Evolutionary conservation across 495 filamentous ascomycete genomes (phyloP), one percentile per base, ranked within the genome.

Genomic region (Peziza echinospora): DNA sequence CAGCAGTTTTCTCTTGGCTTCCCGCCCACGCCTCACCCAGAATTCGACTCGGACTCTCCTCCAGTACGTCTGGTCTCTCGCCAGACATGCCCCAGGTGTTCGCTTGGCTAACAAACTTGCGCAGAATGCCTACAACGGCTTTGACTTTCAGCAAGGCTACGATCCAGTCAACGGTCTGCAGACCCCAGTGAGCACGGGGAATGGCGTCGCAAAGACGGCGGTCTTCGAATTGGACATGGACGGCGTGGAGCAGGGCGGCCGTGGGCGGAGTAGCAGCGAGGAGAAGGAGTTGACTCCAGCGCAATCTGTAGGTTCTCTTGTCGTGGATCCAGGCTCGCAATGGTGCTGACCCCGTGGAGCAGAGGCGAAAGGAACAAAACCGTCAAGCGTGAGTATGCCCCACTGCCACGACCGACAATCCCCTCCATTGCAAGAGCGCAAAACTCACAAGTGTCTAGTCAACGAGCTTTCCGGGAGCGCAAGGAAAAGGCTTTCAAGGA

Each of bases 381-480:
- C 70, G 89, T 60, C 85, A 86, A 63, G 87, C 87, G 87, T 96
- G 78, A 59, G 82, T 76, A 51, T 54, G 24, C 43, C 21, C 24
- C 41, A 16, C 41, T 43, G 46, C 24, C 43, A 28, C 5, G 26
- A 21, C 37, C 50, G 19, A 41, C 21, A 40, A 11, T n/a, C 3
- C 8, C 43, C 1, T 26, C n/a, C 7, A 9, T 28, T 26, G 9
- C 22, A 23, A 3, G 26, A 24, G 43, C 11, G 26, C n/a, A 47
- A 30, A 49, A 53, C 24, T 57, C 13, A 37, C 3, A 57, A 57
- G 23, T 26, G 28, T 16, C 30, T 39, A 94, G 87, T 25, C 89
- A 97, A 67, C 78, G 89, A 56, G 89, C 89, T 41, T 97, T 94
- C 61, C 84, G 89, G 47, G 89, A 97, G 61, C 80, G 89, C 51